Conservation (phyloP, 2,329 filamentous ascomycete genomes). For the Pseudogymnoascus sp. region DNA sequence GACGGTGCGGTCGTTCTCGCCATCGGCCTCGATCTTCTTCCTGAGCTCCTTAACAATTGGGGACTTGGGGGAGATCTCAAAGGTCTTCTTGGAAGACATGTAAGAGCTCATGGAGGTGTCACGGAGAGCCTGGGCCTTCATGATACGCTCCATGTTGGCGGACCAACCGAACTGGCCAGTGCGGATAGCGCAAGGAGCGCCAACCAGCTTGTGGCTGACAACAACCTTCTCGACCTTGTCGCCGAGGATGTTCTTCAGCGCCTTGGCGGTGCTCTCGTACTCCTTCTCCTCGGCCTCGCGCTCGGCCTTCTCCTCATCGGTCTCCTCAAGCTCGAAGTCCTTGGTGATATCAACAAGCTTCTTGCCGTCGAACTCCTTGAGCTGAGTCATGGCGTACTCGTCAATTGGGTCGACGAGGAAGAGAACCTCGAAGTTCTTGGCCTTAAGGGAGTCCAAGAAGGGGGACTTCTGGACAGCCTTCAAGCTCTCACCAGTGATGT, state of each 20-base stretch:
- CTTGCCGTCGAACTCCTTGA: slow-evolving; percentile 99
- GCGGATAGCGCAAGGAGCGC: slow-evolving; percentile 94
- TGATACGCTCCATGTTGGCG: slow-evolving; percentile 99
- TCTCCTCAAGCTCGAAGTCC: slow-evolving; percentile 99
- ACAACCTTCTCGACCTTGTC: slow-evolving; percentile 99
- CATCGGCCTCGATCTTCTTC: slow-evolving; percentile 97
- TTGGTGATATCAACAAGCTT: slow-evolving; percentile 99
- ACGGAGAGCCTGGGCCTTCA: slow-evolving; percentile 99
- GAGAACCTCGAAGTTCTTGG: slow-evolving; percentile 98
- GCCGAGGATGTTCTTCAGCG: slow-evolving; percentile 96
- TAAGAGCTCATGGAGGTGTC: slow-evolving; percentile 99
- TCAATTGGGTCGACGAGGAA: slow-evolving; percentile 99
- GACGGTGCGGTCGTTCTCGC: slow-evolving; percentile 97
- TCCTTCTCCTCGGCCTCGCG: slow-evolving; percentile 98
- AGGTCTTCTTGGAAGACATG: slow-evolving; percentile 99
- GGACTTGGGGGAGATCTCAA: slow-evolving; percentile 99
- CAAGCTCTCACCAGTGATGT: slow-evolving; percentile 99
- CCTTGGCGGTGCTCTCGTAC: slow-evolving; percentile 89
- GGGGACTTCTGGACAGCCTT: slow-evolving; percentile 97
- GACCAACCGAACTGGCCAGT: slow-evolving; percentile 99
- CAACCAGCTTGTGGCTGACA: slow-evolving; percentile 93
- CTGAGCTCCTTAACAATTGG: slow-evolving; percentile 98
- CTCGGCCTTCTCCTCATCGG: slow-evolving; percentile 95
- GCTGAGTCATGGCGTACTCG: slow-evolving; percentile 98
- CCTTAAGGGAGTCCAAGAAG: slow-evolving; percentile 97